Base-by-base conservation (phyloP, 495 filamentous ascomycete species). In the Lepidopterella palustris region DNA sequence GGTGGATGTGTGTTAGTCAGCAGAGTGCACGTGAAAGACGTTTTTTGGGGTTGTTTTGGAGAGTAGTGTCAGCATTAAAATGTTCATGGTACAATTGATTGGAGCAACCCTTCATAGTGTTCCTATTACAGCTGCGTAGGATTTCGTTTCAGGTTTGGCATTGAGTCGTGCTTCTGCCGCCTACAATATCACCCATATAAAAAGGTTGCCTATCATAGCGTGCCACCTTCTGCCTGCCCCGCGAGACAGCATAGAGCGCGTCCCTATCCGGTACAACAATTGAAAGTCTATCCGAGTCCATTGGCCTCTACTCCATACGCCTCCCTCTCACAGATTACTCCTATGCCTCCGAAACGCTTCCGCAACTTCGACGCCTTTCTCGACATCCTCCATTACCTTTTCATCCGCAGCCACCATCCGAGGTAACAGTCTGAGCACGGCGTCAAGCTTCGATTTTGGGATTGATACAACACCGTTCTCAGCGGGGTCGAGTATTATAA, bases 391-490 rank as follows among this genome's bases (percentile, higher is more conserved):
- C 72, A 79, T 78, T 0, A 85, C 84, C 56, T 77, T 73, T 45
- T 81, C 79, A 71, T 89, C 85, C 65, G 82, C 83, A n/a, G 64
- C 75, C 20, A 79, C 74, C 42, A 87, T 66, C 56, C 65, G 73
- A 9, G 82, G 83, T 63, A 87, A 73, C 51, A 73, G n/a, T 28
- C 51, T 64, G 27, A 68, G 35, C 45, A 73, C 70, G 29, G 68
- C 66, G 10, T 63, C 54, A 35, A 73, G 21, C 58, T 35, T 67
- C 10, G 72, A 73, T 26, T 71, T 68, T 1, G 86, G 85, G 53
- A 88, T 82, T n/a, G 75, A 77, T 4, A 87, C 83, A 0, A 85
- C 81, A 4, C 83, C 85, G 45, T 58, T 63, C 61, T 84, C 81
- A 24, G 72, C 64, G 0, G 78, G 76, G 68, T 89, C 85, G 48